phyloP scores from a whole-genome alignment of 1,139 yeast genomes.

The Lodderomyces oxycetoniae region DNA sequence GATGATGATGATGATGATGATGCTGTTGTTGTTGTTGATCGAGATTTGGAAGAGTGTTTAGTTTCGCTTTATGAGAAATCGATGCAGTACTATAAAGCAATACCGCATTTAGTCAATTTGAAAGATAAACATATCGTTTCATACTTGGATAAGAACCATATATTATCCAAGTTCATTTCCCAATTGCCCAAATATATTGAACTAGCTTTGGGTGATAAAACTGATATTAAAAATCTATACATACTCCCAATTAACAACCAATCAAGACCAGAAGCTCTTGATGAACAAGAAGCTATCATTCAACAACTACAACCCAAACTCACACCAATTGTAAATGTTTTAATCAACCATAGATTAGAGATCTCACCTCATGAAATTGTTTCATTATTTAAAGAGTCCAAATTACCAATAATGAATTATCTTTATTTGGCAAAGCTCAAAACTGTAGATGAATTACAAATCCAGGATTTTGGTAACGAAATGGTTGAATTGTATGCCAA shows the following conservation, averaged over 20 bases:
- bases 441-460: slow-evolving; percentile 48
- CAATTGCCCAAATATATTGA: slow-evolving; percentile 51
- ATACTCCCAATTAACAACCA: background rate
- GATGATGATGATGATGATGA: too few species aligned
- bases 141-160: slow-evolving; percentile 57
- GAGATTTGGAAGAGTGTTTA: slow-evolving; percentile 42
- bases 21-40: too few species aligned
- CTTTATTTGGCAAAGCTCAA: slow-evolving; percentile 55
- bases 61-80: slow-evolving; percentile 54
- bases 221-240: background rate
- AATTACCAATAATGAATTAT: slow-evolving; percentile 53
- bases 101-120: slow-evolving; percentile 53
- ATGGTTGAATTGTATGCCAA: slow-evolving; percentile 62
- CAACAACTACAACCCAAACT: slow-evolving; percentile 38
- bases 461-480: slow-evolving; percentile 59
- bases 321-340: slow-evolving; percentile 44
- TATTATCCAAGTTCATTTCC: slow-evolving; percentile 47
- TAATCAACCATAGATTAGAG: slow-evolving; percentile 66
- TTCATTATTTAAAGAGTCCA: slow-evolving; percentile 35
- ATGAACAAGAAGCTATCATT: slow-evolving; percentile 21
- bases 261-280: too few species aligned
- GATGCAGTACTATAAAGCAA: slow-evolving; percentile 59
- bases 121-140: slow-evolving; percentile 53
- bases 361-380: slow-evolving; percentile 51
- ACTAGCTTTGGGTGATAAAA: slow-evolving; percentile 23